These are phyloP conservation scores for Ophiostoma australiae DNA, from an alignment of 2,329 filamentous ascomycete genomes.

Conservation along the genomic window DNA sequence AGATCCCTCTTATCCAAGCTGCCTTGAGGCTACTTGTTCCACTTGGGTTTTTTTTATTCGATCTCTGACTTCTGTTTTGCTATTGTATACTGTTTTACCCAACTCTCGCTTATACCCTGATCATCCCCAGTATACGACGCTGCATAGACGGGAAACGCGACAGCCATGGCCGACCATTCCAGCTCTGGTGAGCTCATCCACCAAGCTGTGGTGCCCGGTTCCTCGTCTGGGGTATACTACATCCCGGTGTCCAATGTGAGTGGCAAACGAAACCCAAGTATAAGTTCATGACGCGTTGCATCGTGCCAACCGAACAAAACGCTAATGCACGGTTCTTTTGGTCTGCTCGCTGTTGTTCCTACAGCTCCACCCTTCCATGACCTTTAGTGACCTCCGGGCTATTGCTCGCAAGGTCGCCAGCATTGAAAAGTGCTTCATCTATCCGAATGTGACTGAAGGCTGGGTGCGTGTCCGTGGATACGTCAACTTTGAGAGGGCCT, in stretches of 20 bases:
- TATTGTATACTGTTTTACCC: not conserved
- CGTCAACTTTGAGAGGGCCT: constrained; percentile 13
- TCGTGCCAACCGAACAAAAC: not conserved
- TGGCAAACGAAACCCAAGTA: not conserved
- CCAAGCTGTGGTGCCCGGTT: constrained; percentile 15
- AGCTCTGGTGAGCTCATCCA: constrained; percentile 13
- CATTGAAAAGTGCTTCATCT: constrained; percentile 24
- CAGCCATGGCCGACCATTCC: constrained; percentile 15
- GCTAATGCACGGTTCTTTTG: constrained; percentile 8
- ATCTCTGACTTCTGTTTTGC: not conserved
- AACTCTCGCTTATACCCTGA: not conserved
- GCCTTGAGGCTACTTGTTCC: not conserved
- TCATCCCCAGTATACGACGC: not conserved
- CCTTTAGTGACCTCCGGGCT: constrained; percentile 16
- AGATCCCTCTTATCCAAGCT: not conserved
- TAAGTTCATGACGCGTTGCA: not conserved
- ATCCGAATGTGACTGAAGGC: constrained; percentile 18
- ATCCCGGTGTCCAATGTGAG: constrained; percentile 25
- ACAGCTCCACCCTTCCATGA: constrained; percentile 20
- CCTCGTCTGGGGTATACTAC: constrained; percentile 19
- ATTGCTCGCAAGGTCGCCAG: constrained; percentile 8
- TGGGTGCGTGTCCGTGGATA: constrained; percentile 22
- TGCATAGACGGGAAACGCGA: not conserved
- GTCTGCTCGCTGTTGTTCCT: not conserved
- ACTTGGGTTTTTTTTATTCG: not conserved